Evolutionary conservation across 192 early-diverging fungal genomes (phyloP).

Genomic region (Obelidium mucronatum): DNA sequence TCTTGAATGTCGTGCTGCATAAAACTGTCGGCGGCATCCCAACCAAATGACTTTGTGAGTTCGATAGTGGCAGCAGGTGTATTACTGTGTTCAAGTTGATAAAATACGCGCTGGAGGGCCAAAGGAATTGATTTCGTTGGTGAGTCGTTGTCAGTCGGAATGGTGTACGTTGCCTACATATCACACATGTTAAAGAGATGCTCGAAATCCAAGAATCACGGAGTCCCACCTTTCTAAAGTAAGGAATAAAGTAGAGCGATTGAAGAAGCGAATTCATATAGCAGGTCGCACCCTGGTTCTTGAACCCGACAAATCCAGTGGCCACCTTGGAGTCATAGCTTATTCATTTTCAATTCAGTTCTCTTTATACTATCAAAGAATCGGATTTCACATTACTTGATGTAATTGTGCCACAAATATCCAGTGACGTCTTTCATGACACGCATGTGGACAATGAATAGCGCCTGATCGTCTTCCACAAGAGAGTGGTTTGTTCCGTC

Average conservation of each 20-base stretch:
- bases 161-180: slow-evolving; percentile 88
- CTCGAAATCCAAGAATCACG: too few relatives aligned
- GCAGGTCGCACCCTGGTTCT: slow-evolving; percentile 98
- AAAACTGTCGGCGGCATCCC: slow-evolving; percentile 94
- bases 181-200: not conserved
- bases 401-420: slow-evolving; percentile 94
- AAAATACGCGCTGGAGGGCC: slow-evolving; percentile 95
- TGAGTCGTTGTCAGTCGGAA: slow-evolving; percentile 88
- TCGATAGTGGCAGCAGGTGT: slow-evolving; percentile 86
- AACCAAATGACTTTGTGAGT: slow-evolving; percentile 98
- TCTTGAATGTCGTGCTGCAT: slow-evolving; percentile 99
- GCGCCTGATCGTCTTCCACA: slow-evolving; percentile 70
- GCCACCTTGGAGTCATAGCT: slow-evolving; percentile 90
- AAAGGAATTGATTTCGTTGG: slow-evolving; percentile 85
- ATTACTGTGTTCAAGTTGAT: slow-evolving; percentile 78
- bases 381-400: slow-evolving; percentile 69
- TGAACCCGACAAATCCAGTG: slow-evolving; percentile 92
- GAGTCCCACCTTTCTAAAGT: slow-evolving; percentile 75
- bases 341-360: slow-evolving; percentile 28
- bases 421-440: slow-evolving; percentile 89
- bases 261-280: slow-evolving; percentile 99
- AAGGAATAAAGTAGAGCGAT: slow-evolving; percentile 92
- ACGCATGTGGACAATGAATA: slow-evolving; percentile 78
- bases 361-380: not conserved
- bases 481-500: slow-evolving; percentile 60